Evolutionary conservation across 2,329 filamentous ascomycete species (phyloP).

Genomic region (Aspergillus versicolor): DNA sequence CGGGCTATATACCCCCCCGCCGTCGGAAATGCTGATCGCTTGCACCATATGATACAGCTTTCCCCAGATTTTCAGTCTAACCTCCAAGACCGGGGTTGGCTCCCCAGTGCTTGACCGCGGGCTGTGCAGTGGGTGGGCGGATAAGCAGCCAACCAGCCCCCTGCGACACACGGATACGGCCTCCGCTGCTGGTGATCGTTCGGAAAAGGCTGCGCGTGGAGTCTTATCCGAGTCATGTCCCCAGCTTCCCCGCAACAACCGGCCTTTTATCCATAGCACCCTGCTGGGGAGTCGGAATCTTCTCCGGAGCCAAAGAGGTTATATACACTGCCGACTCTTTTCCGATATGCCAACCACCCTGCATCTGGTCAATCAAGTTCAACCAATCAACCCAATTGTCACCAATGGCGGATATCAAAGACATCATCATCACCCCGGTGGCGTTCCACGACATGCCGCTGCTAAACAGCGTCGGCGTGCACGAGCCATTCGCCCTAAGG

Average conservation of each 20-base stretch:
- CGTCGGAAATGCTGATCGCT: no score
- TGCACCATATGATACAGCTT: neutral
- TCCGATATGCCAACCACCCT: neutral
- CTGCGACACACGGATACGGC: neutral
- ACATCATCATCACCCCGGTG: conserved; percentile 45
- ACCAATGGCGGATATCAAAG: conserved; percentile 26
- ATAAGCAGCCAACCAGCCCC: neutral
- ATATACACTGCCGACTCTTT: neutral
- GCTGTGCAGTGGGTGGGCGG: neutral
- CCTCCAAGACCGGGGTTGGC: neutral
- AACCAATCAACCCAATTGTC: neutral
- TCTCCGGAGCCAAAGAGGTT: neutral
- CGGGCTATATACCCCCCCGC: no score
- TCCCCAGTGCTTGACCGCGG: neutral
- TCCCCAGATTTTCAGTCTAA: neutral
- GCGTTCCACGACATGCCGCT: conserved; percentile 49
- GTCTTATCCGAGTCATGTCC: neutral
- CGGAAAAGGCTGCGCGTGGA: neutral
- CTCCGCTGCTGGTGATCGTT: neutral
- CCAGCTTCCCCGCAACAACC: neutral
- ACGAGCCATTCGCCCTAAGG: conserved; percentile 45
- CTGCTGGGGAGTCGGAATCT: neutral
- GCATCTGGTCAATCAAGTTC: neutral
- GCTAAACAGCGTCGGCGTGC: conserved; percentile 46
- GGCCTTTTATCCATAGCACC: no score